Base-by-base conservation (phyloP, 2,329 filamentous ascomycete genomes). In the Alternaria sp. region DNA sequence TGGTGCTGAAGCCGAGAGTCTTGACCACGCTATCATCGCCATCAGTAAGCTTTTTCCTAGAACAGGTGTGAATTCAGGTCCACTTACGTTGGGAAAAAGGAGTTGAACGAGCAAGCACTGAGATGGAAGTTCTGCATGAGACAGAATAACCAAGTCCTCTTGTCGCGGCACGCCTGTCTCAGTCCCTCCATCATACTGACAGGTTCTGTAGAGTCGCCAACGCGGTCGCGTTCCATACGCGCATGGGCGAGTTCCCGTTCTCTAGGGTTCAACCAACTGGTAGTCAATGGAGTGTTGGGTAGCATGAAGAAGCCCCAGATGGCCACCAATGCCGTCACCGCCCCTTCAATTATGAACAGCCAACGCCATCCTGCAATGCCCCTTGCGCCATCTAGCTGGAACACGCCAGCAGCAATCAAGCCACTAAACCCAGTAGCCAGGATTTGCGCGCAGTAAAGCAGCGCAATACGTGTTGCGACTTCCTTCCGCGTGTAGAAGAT, bases 401-500 rank as follows among this genome's bases (percentile, higher is more conserved):
- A 73, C 0, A 74, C 76, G 20, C 75, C 80, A 0, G 76, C 79
- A 30, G 80, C 73, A n/a, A 81, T 78, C 5, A 84, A 70, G n/a
- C 82, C 82, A 16, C 77, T 78, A 53, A 83, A 81, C 3, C 72
- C 76, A 11, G 75, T 79, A 0, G 80, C 79, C 3, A 81, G 62
- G 22, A 79, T 75, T 49, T 78, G 78, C 7, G 78, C 80, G 22
- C 73, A 78, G 63, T 81, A 78, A 11, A 81, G 64, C 20, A 78
- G 52, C 1, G 78, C 72, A 43, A 78, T 77, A 8, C 78, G 71
- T 3, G 74, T 72, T 2, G 77, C 76, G 36, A 80, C 66, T 63
- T 80, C 78, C 53, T 84, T 83, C 41, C 87, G 82, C 2, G 87
- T 90, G 72, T 90, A 90, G 82, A 87, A 90, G 59, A 88, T 87